Conservation (phyloP, 75 land plant genomes). For the Cryptomeria japonica region DNA sequence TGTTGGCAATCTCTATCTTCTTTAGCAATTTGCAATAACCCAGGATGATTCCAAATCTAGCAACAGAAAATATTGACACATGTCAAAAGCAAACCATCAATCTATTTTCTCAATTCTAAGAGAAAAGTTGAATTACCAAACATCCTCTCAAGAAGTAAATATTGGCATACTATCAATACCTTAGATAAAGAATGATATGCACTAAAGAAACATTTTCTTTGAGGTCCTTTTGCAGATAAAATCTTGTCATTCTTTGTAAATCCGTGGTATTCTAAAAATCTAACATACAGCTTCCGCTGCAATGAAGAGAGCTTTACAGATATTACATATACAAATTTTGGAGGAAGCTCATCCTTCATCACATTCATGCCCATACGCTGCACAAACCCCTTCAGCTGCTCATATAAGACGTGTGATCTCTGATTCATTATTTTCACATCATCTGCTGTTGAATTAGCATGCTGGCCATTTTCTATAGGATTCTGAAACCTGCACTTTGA, state of each 20-base stretch:
- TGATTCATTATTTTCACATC: slow-evolving; percentile 99
- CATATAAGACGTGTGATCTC: slow-evolving; percentile 90
- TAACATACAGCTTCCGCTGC: slow-evolving; percentile 71
- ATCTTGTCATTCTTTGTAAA: slow-evolving; percentile 39
- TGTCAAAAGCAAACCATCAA: not conserved
- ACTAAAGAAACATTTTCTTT: slow-evolving; percentile 66
- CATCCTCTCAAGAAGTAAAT: not conserved
- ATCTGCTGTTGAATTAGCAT: slow-evolving; percentile 78
- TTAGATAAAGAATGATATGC: slow-evolving; percentile 93
- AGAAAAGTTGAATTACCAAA: not conserved
- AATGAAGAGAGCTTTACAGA: slow-evolving; percentile 87
- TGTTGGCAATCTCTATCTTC: slow-evolving; percentile 55
- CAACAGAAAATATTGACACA: not conserved
- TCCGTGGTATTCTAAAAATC: slow-evolving; percentile 71
- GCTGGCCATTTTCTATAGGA: slow-evolving; percentile 98
- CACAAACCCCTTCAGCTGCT: slow-evolving; percentile 93
- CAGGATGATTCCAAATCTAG: slow-evolving; percentile 99
- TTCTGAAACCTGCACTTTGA: slow-evolving; percentile 78
- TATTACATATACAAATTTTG: slow-evolving; percentile 89
- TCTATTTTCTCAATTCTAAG: not conserved
- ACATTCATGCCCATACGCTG: slow-evolving; percentile 92
- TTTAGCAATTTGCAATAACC: slow-evolving; percentile 71
- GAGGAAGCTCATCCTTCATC: slow-evolving; percentile 87
- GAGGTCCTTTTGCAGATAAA: slow-evolving; percentile 32
- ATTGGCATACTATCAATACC: slow-evolving; percentile 39